Base-by-base conservation (phyloP, 139 green algal species). In the Pleodorina starrii region DNA sequence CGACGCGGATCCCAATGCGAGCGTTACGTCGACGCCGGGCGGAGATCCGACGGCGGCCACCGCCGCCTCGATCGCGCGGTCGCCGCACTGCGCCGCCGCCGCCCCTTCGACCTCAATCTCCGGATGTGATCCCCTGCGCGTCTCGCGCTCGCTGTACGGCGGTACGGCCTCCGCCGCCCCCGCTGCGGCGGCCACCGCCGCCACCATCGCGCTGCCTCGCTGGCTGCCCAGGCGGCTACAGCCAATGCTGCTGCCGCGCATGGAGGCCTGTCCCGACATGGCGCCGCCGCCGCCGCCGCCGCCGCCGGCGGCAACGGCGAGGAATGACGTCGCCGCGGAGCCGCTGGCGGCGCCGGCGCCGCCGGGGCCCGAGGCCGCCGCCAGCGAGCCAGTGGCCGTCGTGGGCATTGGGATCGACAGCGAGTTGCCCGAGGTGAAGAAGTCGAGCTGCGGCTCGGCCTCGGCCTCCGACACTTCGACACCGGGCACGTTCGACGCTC, bases 241-340 rank as follows among this genome's bases (percentile, higher is more conserved):
- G 42, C 73, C 73, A 21, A 81, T 27, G 42, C 73, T 83, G 44
- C 75, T 83, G 36, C 42, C 75, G 29, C 75, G 75, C 44, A 59
- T 60, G 21, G 73, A 60, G 4, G 29, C 27, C 14, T 27, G 17
- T 0, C 21, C 2, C 11, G 38, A 6, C n/a, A 46, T 21, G 42
- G 43, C 9, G 46, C 46, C 46, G 46, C n/a, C 29, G 44, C 14
- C 75, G 29, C 75, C 29, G 48, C n/a, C 75, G 75, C 46, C 27
- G 46, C 75, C 27, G 71, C 71, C 74, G 74, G 12, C 69, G 29
- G 35, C 9, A 27, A 42, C n/a, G n/a, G n/a, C n/a, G 54, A 66
- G 2, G 54, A 9, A 25, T 12, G 54, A 66, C 9, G 54, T 66
- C 54, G 54, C 54, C 54, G 54, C 9, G 21, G 9, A 66, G 54